Conservation (phyloP, 345 rosid genomes). For the Carallia brachiata region DNA sequence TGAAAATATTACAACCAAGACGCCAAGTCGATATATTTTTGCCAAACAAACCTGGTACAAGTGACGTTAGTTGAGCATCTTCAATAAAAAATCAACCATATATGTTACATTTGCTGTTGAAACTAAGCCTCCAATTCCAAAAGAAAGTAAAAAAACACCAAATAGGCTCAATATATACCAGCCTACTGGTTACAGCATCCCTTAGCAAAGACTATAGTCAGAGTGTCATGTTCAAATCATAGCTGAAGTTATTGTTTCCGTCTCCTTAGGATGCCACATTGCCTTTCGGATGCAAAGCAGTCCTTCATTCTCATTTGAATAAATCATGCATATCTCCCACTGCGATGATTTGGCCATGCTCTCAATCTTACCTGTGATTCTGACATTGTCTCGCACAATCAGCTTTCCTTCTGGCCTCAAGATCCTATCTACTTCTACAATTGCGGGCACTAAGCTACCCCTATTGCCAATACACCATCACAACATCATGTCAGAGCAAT, state of each 20-base stretch:
- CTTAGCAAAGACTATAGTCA: background rate
- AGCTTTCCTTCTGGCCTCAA: conserved; percentile 79
- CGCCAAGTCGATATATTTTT: background rate
- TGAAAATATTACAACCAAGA: background rate
- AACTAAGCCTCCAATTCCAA: background rate
- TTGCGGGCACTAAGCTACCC: conserved; percentile 54
- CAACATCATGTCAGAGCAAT: background rate
- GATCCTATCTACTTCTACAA: conserved; percentile 80
- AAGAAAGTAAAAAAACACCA: background rate
- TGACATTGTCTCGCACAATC: conserved; percentile 58
- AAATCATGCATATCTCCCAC: conserved; percentile 54
- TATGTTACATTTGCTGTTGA: conserved; percentile 1
- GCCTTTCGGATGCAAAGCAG: conserved; percentile 60
- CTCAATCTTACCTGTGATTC: conserved; percentile 55
- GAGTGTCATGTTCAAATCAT: conserved; percentile 31
- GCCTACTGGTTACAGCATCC: too few species aligned
- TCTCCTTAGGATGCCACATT: conserved; percentile 68
- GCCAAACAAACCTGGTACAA: background rate
- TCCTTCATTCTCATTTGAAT: conserved; percentile 51
- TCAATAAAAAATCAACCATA: background rate
- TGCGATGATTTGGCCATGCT: conserved; percentile 57
- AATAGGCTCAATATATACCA: background rate
- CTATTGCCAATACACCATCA: conserved; percentile 32
- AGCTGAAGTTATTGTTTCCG: conserved; percentile 53
- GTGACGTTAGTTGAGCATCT: too few species aligned